A percentile compares a stretch with the other conserved stretches of the same genome.
These are phyloP conservation scores for Cryptosporidium ubiquitum DNA, from an alignment of 169 alveolate genomes.

Conservation along the genomic window DNA sequence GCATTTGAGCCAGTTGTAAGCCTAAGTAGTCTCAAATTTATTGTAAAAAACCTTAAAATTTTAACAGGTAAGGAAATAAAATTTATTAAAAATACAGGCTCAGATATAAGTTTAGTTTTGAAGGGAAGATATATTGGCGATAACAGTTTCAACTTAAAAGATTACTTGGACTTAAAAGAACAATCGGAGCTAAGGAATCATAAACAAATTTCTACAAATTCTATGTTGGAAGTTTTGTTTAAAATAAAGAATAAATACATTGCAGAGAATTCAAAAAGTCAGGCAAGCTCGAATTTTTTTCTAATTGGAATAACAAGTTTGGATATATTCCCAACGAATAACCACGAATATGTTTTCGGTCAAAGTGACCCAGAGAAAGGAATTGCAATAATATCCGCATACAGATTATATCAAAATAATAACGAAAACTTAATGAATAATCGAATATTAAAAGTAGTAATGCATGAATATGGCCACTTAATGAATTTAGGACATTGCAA, in stretches of 20 bases:
- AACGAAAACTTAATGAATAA: constrained; percentile 1
- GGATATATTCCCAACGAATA: constrained; percentile 47
- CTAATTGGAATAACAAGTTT: constrained; percentile 61
- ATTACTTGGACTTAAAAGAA: background rate
- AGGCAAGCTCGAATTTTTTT: background rate
- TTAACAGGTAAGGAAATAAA: constrained; percentile 26
- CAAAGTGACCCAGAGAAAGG: constrained; percentile 72
- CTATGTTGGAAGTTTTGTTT: constrained; percentile 23
- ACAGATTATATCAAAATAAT: constrained; percentile 28
- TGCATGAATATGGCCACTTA: constrained; percentile 65
- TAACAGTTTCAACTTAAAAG: background rate
- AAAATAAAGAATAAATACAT: constrained; percentile 6
- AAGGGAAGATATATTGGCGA: constrained; percentile 4
- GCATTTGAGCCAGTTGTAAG: constrained; percentile 53
- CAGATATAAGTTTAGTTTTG: background rate
- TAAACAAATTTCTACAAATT: constrained; percentile 27
- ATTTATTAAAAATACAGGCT: constrained; percentile 2
- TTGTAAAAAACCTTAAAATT: constrained; percentile 14
- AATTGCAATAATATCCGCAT: constrained; percentile 55
- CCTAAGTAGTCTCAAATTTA: constrained; percentile 2
- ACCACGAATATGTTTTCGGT: constrained; percentile 42
- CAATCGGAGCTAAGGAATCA: background rate
- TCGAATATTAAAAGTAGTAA: constrained; percentile 40
- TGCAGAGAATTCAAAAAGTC: background rate
- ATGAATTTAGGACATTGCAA: constrained; percentile 39